Evolutionary conservation across 2,329 filamentous ascomycete species (phyloP).

Genomic region (Microsporum ferrugineum): DNA sequence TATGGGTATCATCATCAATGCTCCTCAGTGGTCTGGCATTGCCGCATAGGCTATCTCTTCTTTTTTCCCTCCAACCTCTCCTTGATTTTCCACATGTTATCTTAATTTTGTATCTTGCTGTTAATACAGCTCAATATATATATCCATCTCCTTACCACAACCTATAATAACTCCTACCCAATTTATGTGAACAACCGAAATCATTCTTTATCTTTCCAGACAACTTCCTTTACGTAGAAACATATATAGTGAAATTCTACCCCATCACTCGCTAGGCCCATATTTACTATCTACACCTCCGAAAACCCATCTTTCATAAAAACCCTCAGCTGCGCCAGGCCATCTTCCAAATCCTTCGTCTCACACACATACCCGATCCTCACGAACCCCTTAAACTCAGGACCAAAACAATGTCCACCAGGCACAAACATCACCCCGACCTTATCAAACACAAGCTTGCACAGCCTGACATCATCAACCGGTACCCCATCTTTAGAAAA

Average conservation of each 20-base stretch:
- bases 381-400: constrained; percentile 63
- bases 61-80: not conserved
- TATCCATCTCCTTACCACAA: not conserved
- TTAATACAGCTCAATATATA: not conserved
- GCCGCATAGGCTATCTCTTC: not conserved
- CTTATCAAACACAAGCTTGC: constrained; percentile 53
- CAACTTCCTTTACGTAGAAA: not conserved
- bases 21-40: constrained; percentile 24
- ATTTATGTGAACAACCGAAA: not conserved
- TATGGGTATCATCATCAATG: constrained; percentile 33
- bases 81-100: not conserved
- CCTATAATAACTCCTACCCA: not conserved
- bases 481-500: constrained; percentile 51
- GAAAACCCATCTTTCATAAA: constrained; percentile 41
- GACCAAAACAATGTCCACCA: constrained; percentile 61
- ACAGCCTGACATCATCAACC: constrained; percentile 63
- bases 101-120: not conserved
- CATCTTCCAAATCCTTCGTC: constrained; percentile 56
- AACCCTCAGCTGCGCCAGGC: constrained; percentile 43
- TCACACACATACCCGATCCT: constrained; percentile 65
- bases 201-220: not conserved
- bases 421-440: constrained; percentile 65
- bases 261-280: too few relatives aligned
- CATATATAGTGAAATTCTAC: not conserved
- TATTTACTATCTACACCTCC: not conserved